These are phyloP conservation scores for Wickerhamiella lipophila DNA, from an alignment of 805 yeast genomes.

Conservation along the genomic window DNA sequence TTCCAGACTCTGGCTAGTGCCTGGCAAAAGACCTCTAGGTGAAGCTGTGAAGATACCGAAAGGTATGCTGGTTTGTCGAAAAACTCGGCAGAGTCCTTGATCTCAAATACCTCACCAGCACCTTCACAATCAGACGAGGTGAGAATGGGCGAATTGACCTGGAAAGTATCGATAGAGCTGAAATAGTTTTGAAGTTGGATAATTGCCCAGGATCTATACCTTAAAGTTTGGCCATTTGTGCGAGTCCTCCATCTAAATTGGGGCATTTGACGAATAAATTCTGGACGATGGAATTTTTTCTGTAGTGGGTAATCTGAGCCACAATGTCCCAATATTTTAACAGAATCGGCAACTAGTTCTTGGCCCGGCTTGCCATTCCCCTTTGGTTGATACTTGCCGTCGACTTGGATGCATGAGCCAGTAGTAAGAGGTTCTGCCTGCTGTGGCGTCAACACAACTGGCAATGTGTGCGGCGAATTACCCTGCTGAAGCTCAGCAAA, in stretches of 20 bases:
- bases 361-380: slow-evolving; percentile 33
- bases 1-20: slow-evolving; percentile 79
- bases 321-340: slow-evolving; percentile 49
- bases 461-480: slow-evolving; percentile 40
- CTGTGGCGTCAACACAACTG: slow-evolving; percentile 36
- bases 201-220: slow-evolving; percentile 63
- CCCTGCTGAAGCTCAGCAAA: slow-evolving; percentile 80
- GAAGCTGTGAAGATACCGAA: slow-evolving; percentile 87
- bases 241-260: slow-evolving; percentile 63
- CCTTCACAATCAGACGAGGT: slow-evolving; percentile 95
- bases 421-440: slow-evolving; percentile 26
- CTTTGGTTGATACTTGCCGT: slow-evolving; percentile 36
- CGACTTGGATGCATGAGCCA: slow-evolving; percentile 36
- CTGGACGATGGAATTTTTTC: slow-evolving; percentile 57
- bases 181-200: slow-evolving; percentile 43
- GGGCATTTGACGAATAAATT: slow-evolving; percentile 59
- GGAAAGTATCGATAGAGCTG: slow-evolving; percentile 40
- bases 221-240: slow-evolving; percentile 49
- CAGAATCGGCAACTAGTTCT: slow-evolving; percentile 35
- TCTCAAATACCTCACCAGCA: slow-evolving; percentile 77
- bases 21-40: slow-evolving; percentile 65
- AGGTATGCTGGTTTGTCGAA: slow-evolving; percentile 58
- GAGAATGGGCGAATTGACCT: slow-evolving; percentile 74
- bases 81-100: slow-evolving; percentile 34
- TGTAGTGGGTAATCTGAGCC: slow-evolving; percentile 64